phyloP scores from a whole-genome alignment of 2,329 filamentous ascomycete species.

The Aschersonia sp. region DNA sequence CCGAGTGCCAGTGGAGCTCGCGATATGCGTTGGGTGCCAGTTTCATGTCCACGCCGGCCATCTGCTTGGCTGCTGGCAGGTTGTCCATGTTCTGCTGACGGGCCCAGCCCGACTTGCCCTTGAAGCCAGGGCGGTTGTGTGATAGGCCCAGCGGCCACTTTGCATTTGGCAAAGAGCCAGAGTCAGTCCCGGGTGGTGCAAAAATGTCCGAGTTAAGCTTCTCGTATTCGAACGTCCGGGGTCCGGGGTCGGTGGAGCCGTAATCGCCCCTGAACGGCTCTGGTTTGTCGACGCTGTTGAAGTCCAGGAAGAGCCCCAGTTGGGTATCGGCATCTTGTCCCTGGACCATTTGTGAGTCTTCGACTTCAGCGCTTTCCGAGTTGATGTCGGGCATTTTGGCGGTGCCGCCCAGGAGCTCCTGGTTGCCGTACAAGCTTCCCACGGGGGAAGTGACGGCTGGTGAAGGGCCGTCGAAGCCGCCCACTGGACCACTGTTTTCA shows the following conservation, averaged over 20 bases:
- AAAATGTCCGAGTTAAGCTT: slow-evolving; percentile 38
- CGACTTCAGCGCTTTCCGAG: slow-evolving; percentile 22
- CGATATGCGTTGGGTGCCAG: slow-evolving; percentile 42
- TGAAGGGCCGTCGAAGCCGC: slow-evolving; percentile 21
- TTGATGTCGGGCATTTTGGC: slow-evolving; percentile 21
- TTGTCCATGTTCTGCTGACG: slow-evolving; percentile 36
- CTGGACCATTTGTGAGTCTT: slow-evolving; percentile 24
- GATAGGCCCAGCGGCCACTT: slow-evolving; percentile 41
- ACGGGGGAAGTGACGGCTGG: slow-evolving; percentile 20
- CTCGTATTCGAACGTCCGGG: slow-evolving; percentile 33
- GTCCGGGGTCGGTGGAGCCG: slow-evolving; percentile 37
- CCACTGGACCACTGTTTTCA: slow-evolving; percentile 26
- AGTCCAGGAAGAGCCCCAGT: slow-evolving; percentile 38
- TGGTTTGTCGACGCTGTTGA: slow-evolving; percentile 33
- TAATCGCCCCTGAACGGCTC: slow-evolving; percentile 38
- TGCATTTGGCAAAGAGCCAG: slow-evolving; percentile 28
- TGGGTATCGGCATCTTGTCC: slow-evolving; percentile 35
- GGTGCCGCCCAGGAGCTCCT: slow-evolving; percentile 23
- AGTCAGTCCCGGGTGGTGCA: slow-evolving; percentile 38
- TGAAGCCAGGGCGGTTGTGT: slow-evolving; percentile 29
- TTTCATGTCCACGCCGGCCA: slow-evolving; percentile 46
- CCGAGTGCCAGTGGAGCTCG: slow-evolving; percentile 49
- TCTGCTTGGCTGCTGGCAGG: slow-evolving; percentile 31
- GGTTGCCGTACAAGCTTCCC: slow-evolving; percentile 25
- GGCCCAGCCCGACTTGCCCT: slow-evolving; percentile 33